Base-by-base conservation (phyloP, 495 filamentous ascomycete genomes). In the Filosporella fistucella region DNA sequence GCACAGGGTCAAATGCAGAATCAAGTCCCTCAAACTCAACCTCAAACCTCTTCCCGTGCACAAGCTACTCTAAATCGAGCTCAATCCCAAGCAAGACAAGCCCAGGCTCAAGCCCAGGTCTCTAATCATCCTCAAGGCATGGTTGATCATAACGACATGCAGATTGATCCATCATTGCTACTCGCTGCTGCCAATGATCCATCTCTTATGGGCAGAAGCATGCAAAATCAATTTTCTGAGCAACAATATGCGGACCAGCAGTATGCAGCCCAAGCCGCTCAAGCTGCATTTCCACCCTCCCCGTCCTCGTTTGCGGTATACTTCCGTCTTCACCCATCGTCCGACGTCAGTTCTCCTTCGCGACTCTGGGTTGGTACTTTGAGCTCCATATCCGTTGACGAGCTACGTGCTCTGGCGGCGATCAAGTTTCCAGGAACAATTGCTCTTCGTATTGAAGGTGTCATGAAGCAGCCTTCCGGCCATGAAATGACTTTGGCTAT, bases 361-460 rank as follows among this genome's bases (percentile, higher is more conserved):
- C 72, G 71, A 35, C 59, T 82, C 21, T 90, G 86, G 86, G 70
- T 85, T 24, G 74, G 70, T 10, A 80, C 80, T 11, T 60, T 89
- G 30, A 59, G 62, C 4, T 62, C 70, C 0, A 68, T 73, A 10
- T 77, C 81, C 4, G 51, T 89, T 3, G 61, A 66, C 13, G 81
- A 80, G 42, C 51, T 89, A 33, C 68, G 75, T 3, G 64, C 62
- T 13, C 55, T 81, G 1, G 80, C 82, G 10, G 57, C 64, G n/a
- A 63, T 65, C 1, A 81, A 76, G 43, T 78, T 75, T 55, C 74
- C 78, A 5, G 75, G 75, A 23, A 66, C 72, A 0, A 50, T 72
- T 21, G 74, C 86, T 24, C 62, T 68, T 25, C 74, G 68, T 29
- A 72, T 89, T 20, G 78, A 89, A 56, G 87, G 85, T 2, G 56